Evolutionary conservation across 768 basidiomycete species (phyloP).

Genomic region (Naganishia friedmannii): DNA sequence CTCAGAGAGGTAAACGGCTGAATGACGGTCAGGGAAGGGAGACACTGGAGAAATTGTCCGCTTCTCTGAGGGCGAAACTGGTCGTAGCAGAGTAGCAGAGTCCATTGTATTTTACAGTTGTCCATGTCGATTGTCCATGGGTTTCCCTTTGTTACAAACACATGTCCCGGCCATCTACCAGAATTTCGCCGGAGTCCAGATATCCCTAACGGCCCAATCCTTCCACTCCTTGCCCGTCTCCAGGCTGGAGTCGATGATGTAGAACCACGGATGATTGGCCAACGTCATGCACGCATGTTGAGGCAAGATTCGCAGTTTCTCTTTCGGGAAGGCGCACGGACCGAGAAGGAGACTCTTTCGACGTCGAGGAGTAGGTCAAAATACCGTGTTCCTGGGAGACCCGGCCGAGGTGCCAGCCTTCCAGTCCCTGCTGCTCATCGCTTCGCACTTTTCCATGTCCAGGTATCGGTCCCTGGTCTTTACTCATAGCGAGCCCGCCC

Average conservation of each 20-base stretch:
- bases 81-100: background rate
- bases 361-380: constrained; percentile 47
- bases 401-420: constrained; percentile 50
- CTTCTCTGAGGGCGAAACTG: background rate
- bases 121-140: background rate
- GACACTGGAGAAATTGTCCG: background rate
- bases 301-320: constrained; percentile 68
- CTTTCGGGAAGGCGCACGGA: constrained; percentile 51
- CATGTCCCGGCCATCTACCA: constrained; percentile 59
- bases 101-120: background rate
- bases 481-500: constrained; percentile 81
- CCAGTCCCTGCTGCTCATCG: constrained; percentile 58
- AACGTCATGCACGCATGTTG: constrained; percentile 83
- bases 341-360: background rate
- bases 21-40: background rate
- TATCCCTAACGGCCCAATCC: constrained; percentile 62
- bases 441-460: constrained; percentile 68
- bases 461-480: constrained; percentile 72
- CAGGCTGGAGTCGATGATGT: constrained; percentile 66
- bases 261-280: constrained; percentile 78
- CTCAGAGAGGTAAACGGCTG: constrained; percentile 9
- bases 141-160: background rate
- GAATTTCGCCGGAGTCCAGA: constrained; percentile 89
- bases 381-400: constrained; percentile 68
- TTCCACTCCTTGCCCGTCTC: constrained; percentile 49